phyloP scores from a whole-genome alignment of 345 rosid genomes.

The Angophora floribunda region DNA sequence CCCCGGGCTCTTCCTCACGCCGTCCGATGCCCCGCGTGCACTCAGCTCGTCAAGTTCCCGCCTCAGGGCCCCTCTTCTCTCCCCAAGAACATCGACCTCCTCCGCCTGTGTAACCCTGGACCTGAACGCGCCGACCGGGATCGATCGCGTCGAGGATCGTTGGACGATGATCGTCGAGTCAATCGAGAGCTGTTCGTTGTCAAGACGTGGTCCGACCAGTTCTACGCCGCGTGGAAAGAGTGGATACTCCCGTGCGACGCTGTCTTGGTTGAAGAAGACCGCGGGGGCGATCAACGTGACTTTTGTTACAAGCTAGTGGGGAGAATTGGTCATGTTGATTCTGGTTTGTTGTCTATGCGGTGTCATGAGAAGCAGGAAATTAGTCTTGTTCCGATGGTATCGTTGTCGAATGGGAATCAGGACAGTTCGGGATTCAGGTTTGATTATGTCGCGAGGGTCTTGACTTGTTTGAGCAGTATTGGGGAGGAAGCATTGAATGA shows the following conservation, averaged over 20 bases:
- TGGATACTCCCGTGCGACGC: conserved; percentile 40
- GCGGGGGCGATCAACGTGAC: conserved; percentile 2
- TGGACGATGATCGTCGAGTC: background rate
- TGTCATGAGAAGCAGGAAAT: conserved; percentile 12
- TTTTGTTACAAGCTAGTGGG: background rate
- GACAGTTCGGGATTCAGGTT: conserved; percentile 23
- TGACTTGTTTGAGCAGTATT: conserved; percentile 50
- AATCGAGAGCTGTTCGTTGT: conserved; percentile 16
- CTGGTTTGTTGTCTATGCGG: background rate
- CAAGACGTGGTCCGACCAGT: conserved; percentile 56
- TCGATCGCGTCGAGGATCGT: background rate
- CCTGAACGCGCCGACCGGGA: background rate
- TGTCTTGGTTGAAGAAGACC: conserved; percentile 11
- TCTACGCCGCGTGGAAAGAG: conserved; percentile 51
- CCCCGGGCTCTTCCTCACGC: conserved; percentile 55
- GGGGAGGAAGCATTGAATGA: conserved; percentile 33
- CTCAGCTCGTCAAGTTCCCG: conserved; percentile 72
- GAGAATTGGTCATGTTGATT: background rate
- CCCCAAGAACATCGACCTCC: conserved; percentile 84
- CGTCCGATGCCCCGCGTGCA: conserved; percentile 85
- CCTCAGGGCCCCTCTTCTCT: conserved; percentile 61
- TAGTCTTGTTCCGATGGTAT: conserved; percentile 41
- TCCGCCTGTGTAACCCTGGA: conserved; percentile 21
- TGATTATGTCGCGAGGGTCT: conserved; percentile 35
- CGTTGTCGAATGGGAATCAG: conserved; percentile 10